These are phyloP conservation scores for Suhomyces sp. DNA, from an alignment of 805 yeast genomes.

Conservation along the genomic window DNA sequence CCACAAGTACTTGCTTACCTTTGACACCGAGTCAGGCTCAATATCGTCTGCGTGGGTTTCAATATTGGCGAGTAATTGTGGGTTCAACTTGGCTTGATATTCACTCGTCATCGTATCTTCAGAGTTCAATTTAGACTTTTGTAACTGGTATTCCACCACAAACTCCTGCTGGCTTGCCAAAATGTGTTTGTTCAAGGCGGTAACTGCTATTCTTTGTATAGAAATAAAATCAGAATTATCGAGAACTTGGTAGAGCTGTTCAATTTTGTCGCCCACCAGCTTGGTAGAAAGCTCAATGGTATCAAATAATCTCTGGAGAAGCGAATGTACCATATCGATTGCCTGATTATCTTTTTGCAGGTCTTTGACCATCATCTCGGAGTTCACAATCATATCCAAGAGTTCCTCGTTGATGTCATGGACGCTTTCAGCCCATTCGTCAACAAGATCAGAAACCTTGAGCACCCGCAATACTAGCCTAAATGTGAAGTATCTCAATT, in stretches of 20 bases:
- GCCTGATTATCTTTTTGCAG: conserved; percentile 29
- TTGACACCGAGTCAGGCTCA: conserved; percentile 13
- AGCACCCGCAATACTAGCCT: conserved; percentile 25
- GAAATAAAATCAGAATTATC: conserved; percentile 13
- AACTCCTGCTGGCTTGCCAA: conserved; percentile 51
- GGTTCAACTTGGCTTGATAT: conserved; percentile 38
- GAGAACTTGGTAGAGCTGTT: conserved; percentile 35
- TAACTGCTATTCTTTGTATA: conserved; percentile 44
- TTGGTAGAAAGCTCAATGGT: conserved; percentile 23
- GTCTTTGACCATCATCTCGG: conserved; percentile 16
- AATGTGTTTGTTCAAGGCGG: conserved; percentile 40
- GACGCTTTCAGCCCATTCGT: conserved; percentile 31
- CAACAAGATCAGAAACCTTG: conserved; percentile 31
- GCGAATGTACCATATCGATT: conserved; percentile 31
- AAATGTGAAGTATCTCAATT: conserved; percentile 47
- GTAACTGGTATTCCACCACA: conserved; percentile 60
- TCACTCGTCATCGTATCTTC: conserved; percentile 20
- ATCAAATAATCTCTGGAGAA: conserved; percentile 29
- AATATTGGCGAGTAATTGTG: conserved; percentile 6
- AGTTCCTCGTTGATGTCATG: conserved; percentile 41
- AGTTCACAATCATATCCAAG: conserved; percentile 40
- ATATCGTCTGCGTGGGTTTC: conserved; percentile 13
- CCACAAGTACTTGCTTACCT: conserved; percentile 51
- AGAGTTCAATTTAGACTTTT: conserved; percentile 32
- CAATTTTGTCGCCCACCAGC: conserved; percentile 27